These are phyloP conservation scores for Oehlia diaphana DNA, from an alignment of 192 early-diverging fungal genomes.

Conservation along the genomic window DNA sequence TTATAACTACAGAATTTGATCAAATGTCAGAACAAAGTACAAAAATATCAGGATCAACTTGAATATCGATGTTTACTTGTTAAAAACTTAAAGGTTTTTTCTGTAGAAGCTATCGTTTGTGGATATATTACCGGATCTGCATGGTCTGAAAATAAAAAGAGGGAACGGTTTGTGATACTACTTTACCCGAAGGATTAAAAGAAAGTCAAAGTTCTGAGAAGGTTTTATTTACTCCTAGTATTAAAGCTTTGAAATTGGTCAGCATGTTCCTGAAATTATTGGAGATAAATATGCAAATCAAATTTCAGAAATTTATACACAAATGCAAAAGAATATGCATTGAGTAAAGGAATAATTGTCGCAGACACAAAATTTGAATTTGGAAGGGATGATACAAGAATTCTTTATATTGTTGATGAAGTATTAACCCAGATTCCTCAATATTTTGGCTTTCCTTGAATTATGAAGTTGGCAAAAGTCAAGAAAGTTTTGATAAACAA, in stretches of 20 bases:
- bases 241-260: slow-evolving; percentile 98
- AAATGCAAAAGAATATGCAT: slow-evolving; percentile 85
- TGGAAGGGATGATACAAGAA: slow-evolving; percentile 83
- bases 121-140: slow-evolving; percentile 97
- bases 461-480: slow-evolving; percentile 77
- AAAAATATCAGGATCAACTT: slow-evolving; percentile 87
- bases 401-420: slow-evolving; percentile 90
- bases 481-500: slow-evolving; percentile 97
- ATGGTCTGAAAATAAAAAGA: slow-evolving; percentile 91
- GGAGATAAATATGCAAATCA: slow-evolving; percentile 76
- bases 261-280: slow-evolving; percentile 86
- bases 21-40: slow-evolving; percentile 84
- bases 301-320: slow-evolving; percentile 79
- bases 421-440: slow-evolving; percentile 99
- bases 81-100: slow-evolving; percentile 85
- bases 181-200: slow-evolving; percentile 71
- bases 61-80: slow-evolving; percentile 91
- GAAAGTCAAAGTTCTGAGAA: slow-evolving; percentile 83
- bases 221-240: slow-evolving; percentile 94
- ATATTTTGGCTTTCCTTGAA: slow-evolving; percentile 90
- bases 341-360: slow-evolving; percentile 89
- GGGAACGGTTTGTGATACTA: slow-evolving; percentile 92
- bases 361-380: slow-evolving; percentile 99
- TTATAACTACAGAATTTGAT: slow-evolving; percentile 92
- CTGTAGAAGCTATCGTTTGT: slow-evolving; percentile 97